A percentile compares a stretch with the other conserved stretches of the same genome.
phyloP scores from a whole-genome alignment of 352 stramenopile genomes.

The Phytopythium delawarense region DNA sequence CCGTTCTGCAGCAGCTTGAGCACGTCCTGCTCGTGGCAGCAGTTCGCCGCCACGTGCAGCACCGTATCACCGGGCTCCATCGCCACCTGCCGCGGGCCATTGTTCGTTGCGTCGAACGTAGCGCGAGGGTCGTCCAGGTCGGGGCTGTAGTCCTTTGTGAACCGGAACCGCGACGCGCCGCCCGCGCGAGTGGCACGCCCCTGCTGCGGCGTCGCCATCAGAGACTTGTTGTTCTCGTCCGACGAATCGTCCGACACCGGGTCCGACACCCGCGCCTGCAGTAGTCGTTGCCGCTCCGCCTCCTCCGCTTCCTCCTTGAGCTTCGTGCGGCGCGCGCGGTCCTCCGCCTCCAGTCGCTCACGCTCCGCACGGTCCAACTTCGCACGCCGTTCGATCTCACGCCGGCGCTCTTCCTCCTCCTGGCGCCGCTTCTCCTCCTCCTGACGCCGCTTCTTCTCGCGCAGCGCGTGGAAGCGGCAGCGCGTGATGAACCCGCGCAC shows the following conservation, averaged over 20 bases:
- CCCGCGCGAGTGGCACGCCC: conserved; percentile 23
- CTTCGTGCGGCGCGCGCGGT: conserved; percentile 16
- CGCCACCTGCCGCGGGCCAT: conserved; percentile 66
- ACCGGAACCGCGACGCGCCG: conserved; percentile 67
- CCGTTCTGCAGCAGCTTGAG: conserved; percentile 84
- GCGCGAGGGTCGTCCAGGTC: conserved; percentile 28
- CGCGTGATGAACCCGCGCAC: conserved; percentile 69
- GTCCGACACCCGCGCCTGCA: conserved; percentile 61
- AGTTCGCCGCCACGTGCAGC: conserved; percentile 83
- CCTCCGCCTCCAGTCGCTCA: conserved; percentile 13
- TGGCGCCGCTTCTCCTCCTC: conserved; percentile 34
- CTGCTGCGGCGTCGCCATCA: conserved; percentile 16
- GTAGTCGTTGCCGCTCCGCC: conserved; percentile 20
- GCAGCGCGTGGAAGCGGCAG: conserved; percentile 46
- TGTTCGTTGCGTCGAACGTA: conserved; percentile 24
- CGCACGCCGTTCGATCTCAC: conserved; percentile 8
- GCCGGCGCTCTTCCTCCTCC: conserved; percentile 22
- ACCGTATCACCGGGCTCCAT: conserved; percentile 87
- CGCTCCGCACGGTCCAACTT: conserved; percentile 19
- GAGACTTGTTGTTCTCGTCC: conserved; percentile 43
- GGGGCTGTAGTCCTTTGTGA: conserved; percentile 76
- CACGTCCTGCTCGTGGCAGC: conserved; percentile 83
- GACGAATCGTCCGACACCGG: conserved; percentile 72
- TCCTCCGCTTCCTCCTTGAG: conserved; percentile 43
- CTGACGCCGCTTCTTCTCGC: conserved; percentile 39